A percentile compares a stretch with the other conserved stretches of the same genome.
Conservation (phyloP, 1,284 basidiomycete genomes). For the Cryptococcus jaspeensis region DNA sequence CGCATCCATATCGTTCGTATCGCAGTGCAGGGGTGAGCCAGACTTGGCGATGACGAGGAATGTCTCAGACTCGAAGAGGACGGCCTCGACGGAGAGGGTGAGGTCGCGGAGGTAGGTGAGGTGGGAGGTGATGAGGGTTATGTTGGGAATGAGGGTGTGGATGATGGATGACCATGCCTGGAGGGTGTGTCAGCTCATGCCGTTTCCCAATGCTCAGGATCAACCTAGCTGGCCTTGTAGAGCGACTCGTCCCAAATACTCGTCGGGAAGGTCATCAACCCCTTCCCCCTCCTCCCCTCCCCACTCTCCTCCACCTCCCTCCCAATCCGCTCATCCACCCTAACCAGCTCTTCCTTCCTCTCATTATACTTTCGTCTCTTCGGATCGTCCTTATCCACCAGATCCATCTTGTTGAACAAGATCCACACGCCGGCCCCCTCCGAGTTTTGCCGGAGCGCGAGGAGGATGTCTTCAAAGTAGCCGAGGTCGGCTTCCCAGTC, state of each 20-base stretch:
- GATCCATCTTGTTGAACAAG: constrained; percentile 94
- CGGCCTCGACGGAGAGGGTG: constrained; percentile 86
- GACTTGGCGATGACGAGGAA: constrained; percentile 86
- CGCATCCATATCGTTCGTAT: constrained; percentile 37
- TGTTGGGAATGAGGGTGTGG: constrained; percentile 93
- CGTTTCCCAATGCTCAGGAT: constrained; percentile 1
- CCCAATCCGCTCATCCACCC: constrained; percentile 58
- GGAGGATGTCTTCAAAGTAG: constrained; percentile 83
- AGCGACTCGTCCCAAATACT: constrained; percentile 97
- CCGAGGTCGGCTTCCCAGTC: constrained; percentile 66
- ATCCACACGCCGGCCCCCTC: constrained; percentile 80
- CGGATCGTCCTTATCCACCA: constrained; percentile 59
- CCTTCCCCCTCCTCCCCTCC: constrained; percentile 23
- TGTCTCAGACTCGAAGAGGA: constrained; percentile 94
- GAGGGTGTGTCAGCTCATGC: not conserved
- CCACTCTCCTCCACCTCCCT: constrained; percentile 38
- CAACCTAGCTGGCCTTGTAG: constrained; percentile 70
- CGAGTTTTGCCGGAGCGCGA: constrained; percentile 64
- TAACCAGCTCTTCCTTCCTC: constrained; percentile 66
- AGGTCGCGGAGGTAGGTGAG: constrained; percentile 79
- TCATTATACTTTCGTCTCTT: constrained; percentile 62
- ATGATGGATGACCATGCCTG: constrained; percentile 98
- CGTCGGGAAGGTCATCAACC: constrained; percentile 68
- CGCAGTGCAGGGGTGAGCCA: constrained; percentile 47
- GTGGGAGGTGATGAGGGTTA: constrained; percentile 80